phyloP scores from a whole-genome alignment of 148 eudicot genomes.

The Diospyros kaki region DNA sequence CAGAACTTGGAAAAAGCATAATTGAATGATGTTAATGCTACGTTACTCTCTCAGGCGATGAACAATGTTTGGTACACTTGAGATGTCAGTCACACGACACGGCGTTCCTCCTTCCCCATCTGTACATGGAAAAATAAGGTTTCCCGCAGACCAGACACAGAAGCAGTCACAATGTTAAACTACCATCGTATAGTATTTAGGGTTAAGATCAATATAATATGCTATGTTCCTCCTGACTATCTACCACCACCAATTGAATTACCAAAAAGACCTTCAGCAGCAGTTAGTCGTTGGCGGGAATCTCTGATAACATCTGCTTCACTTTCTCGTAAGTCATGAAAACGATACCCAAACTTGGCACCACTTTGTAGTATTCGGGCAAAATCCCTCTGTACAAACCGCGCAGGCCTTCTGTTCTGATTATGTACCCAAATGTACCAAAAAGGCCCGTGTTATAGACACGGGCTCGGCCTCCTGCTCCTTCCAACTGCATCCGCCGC shows the following conservation, averaged over 20 bases:
- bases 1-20: neutral
- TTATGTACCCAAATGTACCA: slow-evolving; percentile 56
- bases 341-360: slow-evolving; percentile 46
- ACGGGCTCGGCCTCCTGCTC: slow-evolving; percentile 88
- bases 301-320: slow-evolving; percentile 60
- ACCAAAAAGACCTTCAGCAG: neutral
- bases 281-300: slow-evolving; percentile 22
- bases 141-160: slow-evolving; percentile 9
- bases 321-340: slow-evolving; percentile 61
- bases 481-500: slow-evolving; percentile 93
- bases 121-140: slow-evolving; percentile 16
- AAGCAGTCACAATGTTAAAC: neutral
- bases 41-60: neutral
- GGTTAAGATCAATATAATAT: neutral
- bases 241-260: neutral
- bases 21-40: neutral
- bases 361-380: slow-evolving; percentile 60
- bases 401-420: slow-evolving; percentile 42
- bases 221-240: neutral
- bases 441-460: slow-evolving; percentile 68
- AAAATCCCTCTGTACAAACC: slow-evolving; percentile 57
- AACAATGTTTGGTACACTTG: slow-evolving; percentile 3
- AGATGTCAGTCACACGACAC: neutral
- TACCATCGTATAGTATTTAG: no score
- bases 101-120: slow-evolving; percentile 3